Evolutionary conservation across 1,139 yeast species (phyloP).

Genomic region (Arxiozyma slooffiae): DNA sequence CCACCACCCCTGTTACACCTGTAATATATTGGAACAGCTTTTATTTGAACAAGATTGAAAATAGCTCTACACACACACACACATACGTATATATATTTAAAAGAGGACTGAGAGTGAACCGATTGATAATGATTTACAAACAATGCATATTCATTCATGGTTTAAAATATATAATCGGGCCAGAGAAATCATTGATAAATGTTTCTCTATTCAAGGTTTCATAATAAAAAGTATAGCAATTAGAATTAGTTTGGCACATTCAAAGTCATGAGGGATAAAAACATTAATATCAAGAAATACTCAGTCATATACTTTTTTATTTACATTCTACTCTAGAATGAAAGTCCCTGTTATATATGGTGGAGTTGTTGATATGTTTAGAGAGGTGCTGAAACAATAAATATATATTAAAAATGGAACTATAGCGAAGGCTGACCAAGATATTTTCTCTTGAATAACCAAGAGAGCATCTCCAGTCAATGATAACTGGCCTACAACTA

Average conservation of each 20-base stretch:
- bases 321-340: slow-evolving; percentile 79
- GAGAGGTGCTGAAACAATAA: slow-evolving; percentile 85
- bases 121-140: not conserved
- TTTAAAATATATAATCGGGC: slow-evolving; percentile 81
- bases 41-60: too few relatives aligned
- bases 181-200: slow-evolving; percentile 72
- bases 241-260: slow-evolving; percentile 81
- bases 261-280: slow-evolving; percentile 93
- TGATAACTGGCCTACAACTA: slow-evolving; percentile 53
- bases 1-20: too few relatives aligned
- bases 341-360: slow-evolving; percentile 86
- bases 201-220: slow-evolving; percentile 97
- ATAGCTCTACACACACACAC: too few relatives aligned
- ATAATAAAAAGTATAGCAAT: slow-evolving; percentile 78
- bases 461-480: slow-evolving; percentile 64
- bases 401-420: slow-evolving; percentile 57
- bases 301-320: slow-evolving; percentile 77
- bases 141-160: slow-evolving; percentile 8
- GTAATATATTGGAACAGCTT: too few relatives aligned
- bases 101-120: not conserved
- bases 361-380: slow-evolving; percentile 90
- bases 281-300: slow-evolving; percentile 92
- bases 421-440: slow-evolving; percentile 84
- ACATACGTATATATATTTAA: too few relatives aligned
- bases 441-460: slow-evolving; percentile 72